Percentiles rank a stretch among this genome's conserved stretches.
These are phyloP conservation scores for Colletotrichum camelliae DNA, from an alignment of 2,329 filamentous ascomycete species.

Conservation along the genomic window DNA sequence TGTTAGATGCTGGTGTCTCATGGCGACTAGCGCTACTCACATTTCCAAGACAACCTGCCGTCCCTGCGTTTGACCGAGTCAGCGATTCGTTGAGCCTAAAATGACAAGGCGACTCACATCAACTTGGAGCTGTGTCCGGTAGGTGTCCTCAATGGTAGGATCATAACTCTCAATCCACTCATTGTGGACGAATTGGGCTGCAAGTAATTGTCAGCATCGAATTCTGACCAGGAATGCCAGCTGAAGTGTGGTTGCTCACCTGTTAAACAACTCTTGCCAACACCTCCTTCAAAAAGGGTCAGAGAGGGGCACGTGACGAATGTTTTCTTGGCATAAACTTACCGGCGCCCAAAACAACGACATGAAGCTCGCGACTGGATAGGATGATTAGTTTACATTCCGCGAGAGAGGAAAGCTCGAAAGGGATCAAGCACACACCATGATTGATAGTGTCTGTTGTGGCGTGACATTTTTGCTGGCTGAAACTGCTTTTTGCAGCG, in stretches of 20 bases:
- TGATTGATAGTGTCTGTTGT: constrained; percentile 23
- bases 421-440: constrained; percentile 5
- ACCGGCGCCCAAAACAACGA: constrained; percentile 84
- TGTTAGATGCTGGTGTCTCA: constrained; percentile 27
- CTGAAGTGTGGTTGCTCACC: constrained; percentile 53
- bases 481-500: not conserved
- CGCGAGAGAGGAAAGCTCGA: not conserved
- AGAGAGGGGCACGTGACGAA: constrained; percentile 23
- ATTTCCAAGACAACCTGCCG: constrained; percentile 91
- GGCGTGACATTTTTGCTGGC: constrained; percentile 17
- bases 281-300: constrained; percentile 59
- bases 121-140: constrained; percentile 77
- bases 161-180: constrained; percentile 92
- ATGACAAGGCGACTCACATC: constrained; percentile 67
- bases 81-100: constrained; percentile 27
- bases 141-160: constrained; percentile 80
- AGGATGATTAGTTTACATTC: not conserved
- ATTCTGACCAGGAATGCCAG: not conserved
- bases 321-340: constrained; percentile 34
- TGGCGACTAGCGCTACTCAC: constrained; percentile 50
- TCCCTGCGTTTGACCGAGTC: constrained; percentile 59
- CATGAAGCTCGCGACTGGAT: constrained; percentile 76
- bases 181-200: constrained; percentile 92
- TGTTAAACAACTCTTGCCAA: constrained; percentile 91
- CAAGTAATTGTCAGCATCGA: constrained; percentile 1